A percentile compares a stretch with the other conserved stretches of the same genome.
Evolutionary conservation across 23 red algal genomes (phyloP).

Genomic region (Gracilaria domingensis): DNA sequence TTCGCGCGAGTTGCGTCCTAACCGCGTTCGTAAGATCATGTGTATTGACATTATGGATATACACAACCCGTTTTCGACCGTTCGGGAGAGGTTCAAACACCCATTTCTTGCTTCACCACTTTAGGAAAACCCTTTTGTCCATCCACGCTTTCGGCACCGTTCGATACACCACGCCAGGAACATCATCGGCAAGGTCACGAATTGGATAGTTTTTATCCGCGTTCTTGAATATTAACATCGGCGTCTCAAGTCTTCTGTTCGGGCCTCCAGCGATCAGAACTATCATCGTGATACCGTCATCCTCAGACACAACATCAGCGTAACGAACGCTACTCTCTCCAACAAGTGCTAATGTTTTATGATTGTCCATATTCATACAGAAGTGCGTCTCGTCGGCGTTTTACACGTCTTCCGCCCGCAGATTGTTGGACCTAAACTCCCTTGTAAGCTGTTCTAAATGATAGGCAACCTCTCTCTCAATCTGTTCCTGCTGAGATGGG

Average conservation of each 20-base stretch:
- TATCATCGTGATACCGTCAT: constrained; percentile 30
- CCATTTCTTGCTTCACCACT: not conserved
- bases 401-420: constrained; percentile 29
- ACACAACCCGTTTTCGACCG: constrained; percentile 6
- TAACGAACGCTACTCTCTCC: constrained; percentile 19
- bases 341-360: constrained; percentile 43
- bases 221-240: constrained; percentile 30
- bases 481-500: not conserved
- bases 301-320: constrained; percentile 27
- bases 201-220: constrained; percentile 39
- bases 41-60: constrained; percentile 31
- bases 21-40: constrained; percentile 5
- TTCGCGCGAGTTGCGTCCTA: not conserved
- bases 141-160: constrained; percentile 23
- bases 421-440: not conserved
- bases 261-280: constrained; percentile 7
- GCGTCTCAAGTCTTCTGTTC: not conserved
- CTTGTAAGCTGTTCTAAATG: not conserved
- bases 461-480: constrained; percentile 17
- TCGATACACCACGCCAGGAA: constrained; percentile 25
- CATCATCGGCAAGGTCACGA: not conserved
- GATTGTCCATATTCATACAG: too few relatives aligned
- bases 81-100: constrained; percentile 15
- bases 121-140: constrained; percentile 21
- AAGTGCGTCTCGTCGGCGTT: constrained; percentile 48